Evolutionary conservation across 208 protist genomes (phyloP).

Genomic region (Dictyostelium gargantuum): DNA sequence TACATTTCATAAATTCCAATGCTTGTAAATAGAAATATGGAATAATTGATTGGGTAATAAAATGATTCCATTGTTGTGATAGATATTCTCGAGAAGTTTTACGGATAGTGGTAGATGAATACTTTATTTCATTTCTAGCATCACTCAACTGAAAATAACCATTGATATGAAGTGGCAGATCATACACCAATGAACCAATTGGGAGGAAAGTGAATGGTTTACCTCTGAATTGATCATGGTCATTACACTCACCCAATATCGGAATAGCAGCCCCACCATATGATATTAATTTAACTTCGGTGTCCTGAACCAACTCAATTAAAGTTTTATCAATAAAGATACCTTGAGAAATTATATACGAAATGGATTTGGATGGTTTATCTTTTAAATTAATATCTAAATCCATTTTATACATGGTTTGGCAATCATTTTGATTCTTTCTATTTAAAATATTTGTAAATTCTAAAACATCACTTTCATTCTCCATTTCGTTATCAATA

Average conservation of each 20-base stretch:
- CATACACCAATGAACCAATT: not conserved
- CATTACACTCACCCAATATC: not conserved
- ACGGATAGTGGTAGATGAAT: not conserved
- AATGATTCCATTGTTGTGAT: not conserved
- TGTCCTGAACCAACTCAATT: not conserved
- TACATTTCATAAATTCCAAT: not conserved
- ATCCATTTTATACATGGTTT: not conserved
- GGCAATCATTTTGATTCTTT: not conserved
- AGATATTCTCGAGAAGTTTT: not conserved
- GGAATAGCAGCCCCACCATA: slow-evolving; percentile 12
- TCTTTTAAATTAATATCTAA: not conserved
- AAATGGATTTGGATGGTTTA: not conserved
- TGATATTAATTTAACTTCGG: not conserved
- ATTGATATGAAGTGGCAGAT: not conserved
- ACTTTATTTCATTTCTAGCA: slow-evolving; percentile 6
- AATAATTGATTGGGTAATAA: not conserved
- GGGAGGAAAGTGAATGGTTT: slow-evolving; percentile 33
- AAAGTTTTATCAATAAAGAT: not conserved
- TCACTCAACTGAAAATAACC: not conserved
- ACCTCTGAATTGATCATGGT: not conserved
- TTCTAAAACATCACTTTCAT: not conserved
- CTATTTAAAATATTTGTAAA: not conserved
- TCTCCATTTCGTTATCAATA: not conserved
- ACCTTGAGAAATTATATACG: not conserved
- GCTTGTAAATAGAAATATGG: not conserved